A percentile compares a stretch with the other conserved stretches of the same genome.
phyloP scores from a whole-genome alignment of 2,329 filamentous ascomycete genomes.

The Salinomyces thailandicus region DNA sequence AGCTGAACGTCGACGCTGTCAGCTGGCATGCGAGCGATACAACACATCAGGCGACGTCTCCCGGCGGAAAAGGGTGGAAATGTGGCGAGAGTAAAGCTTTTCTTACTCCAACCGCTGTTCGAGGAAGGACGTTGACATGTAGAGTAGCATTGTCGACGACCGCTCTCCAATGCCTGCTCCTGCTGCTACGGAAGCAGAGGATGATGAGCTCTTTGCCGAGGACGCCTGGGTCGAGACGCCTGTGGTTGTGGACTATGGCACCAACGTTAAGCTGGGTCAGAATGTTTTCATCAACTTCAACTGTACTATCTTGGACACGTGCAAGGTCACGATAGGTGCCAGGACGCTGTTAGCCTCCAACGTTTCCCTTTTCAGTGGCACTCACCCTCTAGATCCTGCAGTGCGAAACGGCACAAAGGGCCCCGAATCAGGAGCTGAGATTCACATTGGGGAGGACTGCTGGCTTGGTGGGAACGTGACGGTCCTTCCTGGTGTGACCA shows the following conservation, averaged over 20 bases:
- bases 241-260: conserved; percentile 66
- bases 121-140: not conserved
- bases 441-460: conserved; percentile 69
- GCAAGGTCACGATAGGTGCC: conserved; percentile 60
- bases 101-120: not conserved
- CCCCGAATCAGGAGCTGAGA: conserved; percentile 62
- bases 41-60: conserved; percentile 51
- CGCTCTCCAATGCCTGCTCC: conserved; percentile 51
- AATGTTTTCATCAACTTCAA: conserved; percentile 70
- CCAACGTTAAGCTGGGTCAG: conserved; percentile 58
- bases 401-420: conserved; percentile 64
- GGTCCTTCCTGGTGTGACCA: conserved; percentile 65
- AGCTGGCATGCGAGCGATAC: conserved; percentile 50
- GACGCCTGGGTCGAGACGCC: conserved; percentile 62
- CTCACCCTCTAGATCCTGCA: conserved; percentile 65
- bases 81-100: conserved; percentile 62
- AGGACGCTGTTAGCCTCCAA: conserved; percentile 72
- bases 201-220: conserved; percentile 53
- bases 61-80: conserved; percentile 52
- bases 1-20: conserved; percentile 53
- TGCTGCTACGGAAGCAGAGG: conserved; percentile 48
- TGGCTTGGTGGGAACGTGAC: conserved; percentile 65
- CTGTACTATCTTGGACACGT: conserved; percentile 67
- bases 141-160: conserved; percentile 51
- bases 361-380: conserved; percentile 63